phyloP scores from a whole-genome alignment of 2,329 filamentous ascomycete genomes.

The Lojkania enalia region DNA sequence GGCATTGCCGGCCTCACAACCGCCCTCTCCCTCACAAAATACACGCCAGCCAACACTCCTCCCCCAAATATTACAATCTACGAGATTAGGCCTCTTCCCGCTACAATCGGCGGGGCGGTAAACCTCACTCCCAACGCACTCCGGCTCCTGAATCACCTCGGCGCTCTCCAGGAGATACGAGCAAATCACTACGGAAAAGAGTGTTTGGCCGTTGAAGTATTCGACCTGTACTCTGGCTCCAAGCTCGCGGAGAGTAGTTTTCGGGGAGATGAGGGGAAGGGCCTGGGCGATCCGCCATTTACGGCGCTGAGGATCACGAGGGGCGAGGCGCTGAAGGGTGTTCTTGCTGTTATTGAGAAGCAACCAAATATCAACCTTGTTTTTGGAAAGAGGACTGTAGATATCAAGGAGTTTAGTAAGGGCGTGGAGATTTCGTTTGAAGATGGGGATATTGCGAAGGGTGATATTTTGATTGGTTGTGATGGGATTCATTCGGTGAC shows the following conservation, averaged over 20 bases:
- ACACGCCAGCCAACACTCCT: slow-evolving; percentile 39
- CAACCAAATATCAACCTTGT: slow-evolving; percentile 47
- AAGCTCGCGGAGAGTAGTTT: slow-evolving; percentile 51
- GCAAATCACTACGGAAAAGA: slow-evolving; percentile 46
- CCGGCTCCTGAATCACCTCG: slow-evolving; percentile 56
- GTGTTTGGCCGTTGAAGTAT: slow-evolving; percentile 51
- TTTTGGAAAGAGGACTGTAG: slow-evolving; percentile 48
- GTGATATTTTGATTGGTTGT: slow-evolving; percentile 59
- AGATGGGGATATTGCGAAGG: slow-evolving; percentile 48
- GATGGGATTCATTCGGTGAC: slow-evolving; percentile 57
- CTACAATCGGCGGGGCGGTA: slow-evolving; percentile 61
- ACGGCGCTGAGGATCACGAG: slow-evolving; percentile 51
- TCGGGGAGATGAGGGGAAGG: slow-evolving; percentile 47
- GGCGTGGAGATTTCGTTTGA: slow-evolving; percentile 52
- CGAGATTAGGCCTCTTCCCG: slow-evolving; percentile 52
- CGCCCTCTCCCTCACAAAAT: slow-evolving; percentile 51
- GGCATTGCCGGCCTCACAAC: slow-evolving; percentile 41
- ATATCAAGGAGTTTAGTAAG: slow-evolving; percentile 47
- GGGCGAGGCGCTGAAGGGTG: slow-evolving; percentile 49
- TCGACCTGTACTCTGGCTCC: slow-evolving; percentile 48
- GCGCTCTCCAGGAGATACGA: slow-evolving; percentile 51
- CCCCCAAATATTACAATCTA: slow-evolving; percentile 50
- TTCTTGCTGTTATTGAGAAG: slow-evolving; percentile 46
- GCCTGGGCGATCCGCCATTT: slow-evolving; percentile 50
- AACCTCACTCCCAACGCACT: slow-evolving; percentile 65